Base-by-base conservation (phyloP, 2,329 filamentous ascomycete genomes). In the Sarocladiaceae sp. region DNA sequence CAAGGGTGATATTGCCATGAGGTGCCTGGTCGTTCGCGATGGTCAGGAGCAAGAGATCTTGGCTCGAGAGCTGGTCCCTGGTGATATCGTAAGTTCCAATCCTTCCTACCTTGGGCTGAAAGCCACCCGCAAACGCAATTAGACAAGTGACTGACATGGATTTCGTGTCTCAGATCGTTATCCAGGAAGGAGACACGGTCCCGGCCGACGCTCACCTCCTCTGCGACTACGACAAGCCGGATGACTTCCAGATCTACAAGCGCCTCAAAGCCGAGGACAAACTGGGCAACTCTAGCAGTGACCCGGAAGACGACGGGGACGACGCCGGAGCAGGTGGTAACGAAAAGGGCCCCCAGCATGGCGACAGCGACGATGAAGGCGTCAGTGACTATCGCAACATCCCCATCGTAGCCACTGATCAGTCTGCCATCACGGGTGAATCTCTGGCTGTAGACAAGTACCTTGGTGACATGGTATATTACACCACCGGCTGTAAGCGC, bases 401-500 rank as follows among this genome's bases (percentile, higher is more conserved):
- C 56, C 72, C 80, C 50, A 74, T 88, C 53, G 69, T 87, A 58
- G 83, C 84, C 52, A 78, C 80, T 56, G 84, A 88, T 70, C 83
- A 88, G 69, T 87, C 83, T 60, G 83, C 84, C 65, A 88, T 88
- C 66, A 88, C 84, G 55, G 84, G 84, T 68, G 84, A 88, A 66
- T 88, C 84, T 49, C 79, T 88, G 53, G 84, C 84, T 53, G 84
- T 88, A 50, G 82, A 85, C 67, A 85, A 85, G 68, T 85, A 84
- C 70, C 85, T 88, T 78, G 81, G 82, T 50, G 84, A 88, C 58
- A 70, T 75, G 50, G 74, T 83, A 60, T 88, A 85, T 74, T 88
- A 88, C 72, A 88, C 84, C 50, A 88, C 84, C 51, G 83, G 84
- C 56, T 88, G 84, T 74, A 88, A 88, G 76, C 83, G 84, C 61